Percentiles rank a stretch among this genome's conserved stretches.
These are phyloP conservation scores for Calonectria montana DNA, from an alignment of 2,329 filamentous ascomycete genomes.

Conservation along the genomic window DNA sequence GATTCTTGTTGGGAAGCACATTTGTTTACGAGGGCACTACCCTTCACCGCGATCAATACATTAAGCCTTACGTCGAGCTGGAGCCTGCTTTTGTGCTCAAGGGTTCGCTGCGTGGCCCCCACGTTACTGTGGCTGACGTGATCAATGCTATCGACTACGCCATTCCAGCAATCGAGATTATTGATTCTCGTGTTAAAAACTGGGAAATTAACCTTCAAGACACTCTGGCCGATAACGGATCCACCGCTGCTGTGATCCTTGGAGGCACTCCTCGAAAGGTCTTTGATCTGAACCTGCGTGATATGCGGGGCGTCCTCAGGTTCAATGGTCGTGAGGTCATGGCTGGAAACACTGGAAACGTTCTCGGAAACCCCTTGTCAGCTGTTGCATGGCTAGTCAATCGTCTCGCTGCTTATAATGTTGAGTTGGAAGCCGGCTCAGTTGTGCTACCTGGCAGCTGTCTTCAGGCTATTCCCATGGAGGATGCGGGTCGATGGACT, in stretches of 20 bases:
- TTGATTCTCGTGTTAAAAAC: constrained; percentile 42
- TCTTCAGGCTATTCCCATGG: constrained; percentile 39
- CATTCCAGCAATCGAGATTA: constrained; percentile 44
- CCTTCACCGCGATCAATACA: constrained; percentile 34
- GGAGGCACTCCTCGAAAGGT: constrained; percentile 39
- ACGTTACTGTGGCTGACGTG: constrained; percentile 42
- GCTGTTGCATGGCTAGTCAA: constrained; percentile 43
- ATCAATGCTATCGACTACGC: constrained; percentile 44
- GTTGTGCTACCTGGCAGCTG: constrained; percentile 42
- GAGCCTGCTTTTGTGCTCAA: constrained; percentile 43
- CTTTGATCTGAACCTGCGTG: constrained; percentile 37
- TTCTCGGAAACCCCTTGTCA: constrained; percentile 39
- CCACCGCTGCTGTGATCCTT: constrained; percentile 40
- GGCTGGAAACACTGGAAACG: constrained; percentile 40
- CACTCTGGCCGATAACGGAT: constrained; percentile 43
- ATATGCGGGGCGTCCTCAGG: constrained; percentile 34
- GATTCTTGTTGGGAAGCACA: constrained; percentile 39
- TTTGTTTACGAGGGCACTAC: constrained; percentile 41
- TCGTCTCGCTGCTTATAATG: constrained; percentile 35
- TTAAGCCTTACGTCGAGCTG: constrained; percentile 43
- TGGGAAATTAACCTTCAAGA: constrained; percentile 42
- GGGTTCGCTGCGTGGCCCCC: constrained; percentile 37
- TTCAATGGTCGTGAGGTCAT: constrained; percentile 41
- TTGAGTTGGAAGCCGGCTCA: constrained; percentile 38
- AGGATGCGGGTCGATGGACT: constrained; percentile 33